Conservation (phyloP, 352 stramenopile genomes). For the Pythium utonaiense region DNA sequence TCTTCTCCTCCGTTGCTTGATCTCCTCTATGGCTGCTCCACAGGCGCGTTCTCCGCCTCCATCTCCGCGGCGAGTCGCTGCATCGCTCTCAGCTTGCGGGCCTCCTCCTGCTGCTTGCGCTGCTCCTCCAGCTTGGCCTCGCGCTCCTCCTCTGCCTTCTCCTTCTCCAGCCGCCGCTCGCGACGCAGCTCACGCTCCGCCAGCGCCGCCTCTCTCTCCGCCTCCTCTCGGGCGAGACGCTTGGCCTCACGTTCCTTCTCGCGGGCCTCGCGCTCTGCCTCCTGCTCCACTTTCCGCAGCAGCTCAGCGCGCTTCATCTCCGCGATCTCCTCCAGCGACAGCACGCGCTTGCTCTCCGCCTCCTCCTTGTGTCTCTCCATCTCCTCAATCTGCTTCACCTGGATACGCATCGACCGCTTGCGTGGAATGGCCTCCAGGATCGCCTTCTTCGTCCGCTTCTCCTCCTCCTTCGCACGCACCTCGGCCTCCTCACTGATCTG, state of each 20-base stretch:
- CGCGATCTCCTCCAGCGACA: constrained; percentile 60
- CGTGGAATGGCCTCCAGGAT: constrained; percentile 83
- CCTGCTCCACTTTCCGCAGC: constrained; percentile 59
- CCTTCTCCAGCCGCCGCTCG: constrained; percentile 57
- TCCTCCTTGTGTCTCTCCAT: constrained; percentile 72
- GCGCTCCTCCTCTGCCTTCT: constrained; percentile 42
- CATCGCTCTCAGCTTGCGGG: constrained; percentile 43
- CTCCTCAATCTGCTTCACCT: constrained; percentile 82
- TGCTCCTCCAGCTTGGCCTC: constrained; percentile 1
- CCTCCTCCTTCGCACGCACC: constrained; percentile 46
- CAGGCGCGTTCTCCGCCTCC: constrained; percentile 4
- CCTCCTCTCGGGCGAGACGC: constrained; percentile 43
- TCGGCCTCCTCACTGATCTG: constrained; percentile 66
- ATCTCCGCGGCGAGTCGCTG: constrained; percentile 30
- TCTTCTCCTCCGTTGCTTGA: neutral
- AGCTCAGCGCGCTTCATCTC: constrained; percentile 69
- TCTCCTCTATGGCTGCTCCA: neutral
- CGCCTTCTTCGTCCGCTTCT: constrained; percentile 71
- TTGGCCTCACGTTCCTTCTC: constrained; percentile 52
- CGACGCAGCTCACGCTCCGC: constrained; percentile 55
- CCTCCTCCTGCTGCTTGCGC: constrained; percentile 42
- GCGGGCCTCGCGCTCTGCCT: constrained; percentile 52
- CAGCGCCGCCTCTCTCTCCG: constrained; percentile 49
- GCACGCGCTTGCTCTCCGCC: constrained; percentile 44
- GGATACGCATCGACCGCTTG: constrained; percentile 78